Conservation (phyloP, 2,329 filamentous ascomycete species). For the Fusarium ambrosium region DNA sequence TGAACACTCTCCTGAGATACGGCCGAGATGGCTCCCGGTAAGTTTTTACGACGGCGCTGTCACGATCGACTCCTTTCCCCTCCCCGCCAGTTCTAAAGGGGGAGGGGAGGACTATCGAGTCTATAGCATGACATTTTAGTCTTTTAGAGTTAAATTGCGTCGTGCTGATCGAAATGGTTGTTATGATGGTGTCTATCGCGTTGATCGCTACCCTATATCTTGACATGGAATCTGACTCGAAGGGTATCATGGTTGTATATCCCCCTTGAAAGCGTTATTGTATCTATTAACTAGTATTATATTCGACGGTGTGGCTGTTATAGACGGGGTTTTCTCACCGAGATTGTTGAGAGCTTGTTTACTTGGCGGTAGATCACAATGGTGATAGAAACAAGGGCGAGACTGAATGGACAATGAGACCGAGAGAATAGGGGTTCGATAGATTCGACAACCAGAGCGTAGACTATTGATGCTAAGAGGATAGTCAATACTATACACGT, state of each 20-base stretch:
- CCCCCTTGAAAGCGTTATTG: too few species aligned
- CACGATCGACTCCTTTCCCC: not conserved
- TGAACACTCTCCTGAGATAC: not conserved
- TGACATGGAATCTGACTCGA: not conserved
- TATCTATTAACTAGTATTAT: not conserved
- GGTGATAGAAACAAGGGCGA: too few species aligned
- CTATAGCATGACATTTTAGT: not conserved
- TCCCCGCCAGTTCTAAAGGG: not conserved
- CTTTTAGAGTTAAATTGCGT: not conserved
- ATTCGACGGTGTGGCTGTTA: not conserved
- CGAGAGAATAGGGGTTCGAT: not conserved
- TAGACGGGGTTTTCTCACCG: not conserved
- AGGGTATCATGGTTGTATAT: not conserved
- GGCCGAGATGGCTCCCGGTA: not conserved
- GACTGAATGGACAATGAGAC: too few species aligned
- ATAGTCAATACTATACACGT: not conserved
- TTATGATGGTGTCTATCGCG: not conserved
- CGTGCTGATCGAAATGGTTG: not conserved
- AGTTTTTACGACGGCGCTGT: not conserved
- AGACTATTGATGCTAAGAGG: not conserved
- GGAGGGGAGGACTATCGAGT: not conserved
- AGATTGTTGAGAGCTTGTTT: not conserved
- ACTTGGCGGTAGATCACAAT: not conserved
- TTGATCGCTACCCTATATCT: not conserved
- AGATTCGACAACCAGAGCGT: too few species aligned